Evolutionary conservation across 1,284 basidiomycete genomes (phyloP).

Genomic region (Cryptococcus depauperatus): DNA sequence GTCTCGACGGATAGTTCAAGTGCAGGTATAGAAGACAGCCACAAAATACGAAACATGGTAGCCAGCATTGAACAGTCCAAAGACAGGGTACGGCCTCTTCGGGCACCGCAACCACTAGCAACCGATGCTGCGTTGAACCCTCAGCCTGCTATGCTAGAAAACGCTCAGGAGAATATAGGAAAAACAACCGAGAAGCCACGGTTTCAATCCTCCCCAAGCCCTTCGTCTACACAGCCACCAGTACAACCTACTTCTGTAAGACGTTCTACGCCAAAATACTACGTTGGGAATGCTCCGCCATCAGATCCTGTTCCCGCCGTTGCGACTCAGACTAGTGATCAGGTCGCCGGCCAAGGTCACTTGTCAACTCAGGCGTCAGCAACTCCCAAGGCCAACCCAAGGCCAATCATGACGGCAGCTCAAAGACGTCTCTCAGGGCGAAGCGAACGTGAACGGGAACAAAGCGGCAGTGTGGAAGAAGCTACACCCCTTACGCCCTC

Average conservation of each 20-base stretch:
- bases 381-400: conserved; percentile 15
- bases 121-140: conserved; percentile 24
- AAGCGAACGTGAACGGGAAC: conserved; percentile 6
- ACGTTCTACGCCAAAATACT: conserved; percentile 41
- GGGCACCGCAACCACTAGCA: conserved; percentile 21
- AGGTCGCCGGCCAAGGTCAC: not conserved
- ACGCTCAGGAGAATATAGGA: not conserved
- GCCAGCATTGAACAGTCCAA: conserved; percentile 17
- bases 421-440: conserved; percentile 18
- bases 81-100: conserved; percentile 24
- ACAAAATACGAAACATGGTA: conserved; percentile 18
- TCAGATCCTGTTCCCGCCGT: not conserved
- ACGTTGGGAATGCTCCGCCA: conserved; percentile 28
- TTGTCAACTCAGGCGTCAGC: not conserved
- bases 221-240: too few species aligned
- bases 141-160: conserved; percentile 17
- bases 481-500: conserved; percentile 32
- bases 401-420: conserved; percentile 22
- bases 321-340: not conserved
- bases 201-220: too few species aligned
- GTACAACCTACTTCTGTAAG: conserved; percentile 10
- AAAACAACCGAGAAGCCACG: not conserved
- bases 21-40: conserved; percentile 15
- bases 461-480: conserved; percentile 28
- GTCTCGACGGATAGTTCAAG: conserved; percentile 33